Evolutionary conservation across 352 stramenopile species (phyloP), one percentile per base, ranked within the genome.

Genomic region (Globisporangium takayamanum): DNA sequence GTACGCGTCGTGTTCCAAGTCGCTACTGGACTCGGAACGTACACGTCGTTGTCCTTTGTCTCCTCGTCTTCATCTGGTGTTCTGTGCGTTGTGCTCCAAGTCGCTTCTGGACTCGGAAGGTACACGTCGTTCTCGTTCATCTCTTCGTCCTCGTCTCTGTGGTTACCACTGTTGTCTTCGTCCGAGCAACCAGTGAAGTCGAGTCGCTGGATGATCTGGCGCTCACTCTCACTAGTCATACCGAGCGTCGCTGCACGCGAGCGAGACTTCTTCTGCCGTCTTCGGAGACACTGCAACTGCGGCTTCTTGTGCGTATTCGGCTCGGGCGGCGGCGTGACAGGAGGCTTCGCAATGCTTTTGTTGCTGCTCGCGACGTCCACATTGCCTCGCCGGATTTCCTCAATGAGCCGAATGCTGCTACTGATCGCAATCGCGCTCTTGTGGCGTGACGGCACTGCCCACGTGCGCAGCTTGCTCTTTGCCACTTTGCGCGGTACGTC

Each of bases 151-250:
- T 10, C 25, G 16, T 26, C 36, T 8, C n/a, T 12, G 8, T 36
- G 30, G 5, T 36, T 8, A 2, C 30, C 16, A 14, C 2, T 49
- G 25, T 33, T 20, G 28, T 48, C 36, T 8, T 37, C 50, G 33
- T 50, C 25, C 11, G 49, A 62, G 55, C 47, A 63, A 2, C 28
- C 47, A 1, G 41, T 20, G 37, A 68, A 68, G 30, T 68, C 57
- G 28, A 68, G 52, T 11, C 30, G 50, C 57, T 65, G 62, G 30
- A 61, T n/a, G 20, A 65, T 33, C 5, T 56, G 37, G 25, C 1
- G 18, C 18, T 59, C 52, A 2, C 6, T 33, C 5, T 42, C 51
- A 20, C 28, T 8, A 5, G 36, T 8, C 41, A 4, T 3, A 12
- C 46, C 18, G 3, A 64, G n/a, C 3, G 55, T 3, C 50, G 36